Evolutionary conservation across 2,329 filamentous ascomycete genomes (phyloP).

Genomic region (Colletotrichum graminicola): DNA sequence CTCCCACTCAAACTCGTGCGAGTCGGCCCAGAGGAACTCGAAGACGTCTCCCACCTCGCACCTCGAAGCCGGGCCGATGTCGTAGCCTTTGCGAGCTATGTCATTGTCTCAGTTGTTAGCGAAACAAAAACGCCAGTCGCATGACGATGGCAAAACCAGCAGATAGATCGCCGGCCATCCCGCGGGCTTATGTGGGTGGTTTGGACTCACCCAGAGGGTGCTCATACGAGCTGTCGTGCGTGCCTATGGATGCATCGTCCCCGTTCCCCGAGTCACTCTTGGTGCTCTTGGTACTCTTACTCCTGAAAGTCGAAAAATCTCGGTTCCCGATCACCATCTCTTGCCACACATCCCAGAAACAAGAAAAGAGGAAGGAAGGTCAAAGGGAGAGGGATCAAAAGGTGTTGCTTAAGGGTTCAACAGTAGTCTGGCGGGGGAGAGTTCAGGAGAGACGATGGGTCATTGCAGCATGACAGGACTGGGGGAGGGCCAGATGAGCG

Average conservation of each 20-base stretch:
- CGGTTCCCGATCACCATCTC: slow-evolving; percentile 42
- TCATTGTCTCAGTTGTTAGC: slow-evolving; percentile 24
- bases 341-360: slow-evolving; percentile 41
- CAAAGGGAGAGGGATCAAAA: slow-evolving; percentile 11
- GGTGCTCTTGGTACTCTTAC: slow-evolving; percentile 42
- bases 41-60: slow-evolving; percentile 39
- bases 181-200: not conserved
- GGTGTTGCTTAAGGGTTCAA: slow-evolving; percentile 26
- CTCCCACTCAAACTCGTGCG: slow-evolving; percentile 41
- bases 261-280: slow-evolving; percentile 42
- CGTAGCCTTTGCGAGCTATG: slow-evolving; percentile 39
- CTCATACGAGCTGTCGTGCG: slow-evolving; percentile 41
- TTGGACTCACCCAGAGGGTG: slow-evolving; percentile 40
- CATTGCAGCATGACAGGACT: slow-evolving; percentile 32
- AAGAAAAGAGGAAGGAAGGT: slow-evolving; percentile 21
- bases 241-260: slow-evolving; percentile 41
- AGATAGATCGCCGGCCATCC: not conserved
- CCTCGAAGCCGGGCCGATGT: slow-evolving; percentile 38
- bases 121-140: not conserved
- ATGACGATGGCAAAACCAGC: not conserved
- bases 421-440: slow-evolving; percentile 35
- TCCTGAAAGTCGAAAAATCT: slow-evolving; percentile 40
- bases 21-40: slow-evolving; percentile 40
- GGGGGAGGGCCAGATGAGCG: slow-evolving; percentile 30
- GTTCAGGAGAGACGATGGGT: slow-evolving; percentile 25